Evolutionary conservation across 2,329 filamentous ascomycete species (phyloP), one percentile per base, ranked within the genome.

Genomic region (Xylariaceae sp.): DNA sequence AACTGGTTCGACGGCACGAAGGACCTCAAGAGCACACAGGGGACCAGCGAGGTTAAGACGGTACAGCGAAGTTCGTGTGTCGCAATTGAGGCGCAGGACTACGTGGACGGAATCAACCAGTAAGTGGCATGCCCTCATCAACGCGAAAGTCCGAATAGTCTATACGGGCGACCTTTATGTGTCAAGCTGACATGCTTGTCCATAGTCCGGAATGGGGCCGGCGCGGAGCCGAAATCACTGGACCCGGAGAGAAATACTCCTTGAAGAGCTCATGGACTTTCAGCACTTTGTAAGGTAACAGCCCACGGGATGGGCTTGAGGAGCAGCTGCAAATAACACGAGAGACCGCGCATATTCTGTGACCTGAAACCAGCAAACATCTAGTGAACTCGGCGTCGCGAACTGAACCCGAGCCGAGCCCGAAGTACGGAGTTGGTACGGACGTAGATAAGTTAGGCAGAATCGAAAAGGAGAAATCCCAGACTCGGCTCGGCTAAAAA

Each of bases 61-160:
- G 76, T 83, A 7, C 72, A 74, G 51, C 68, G 86, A 67, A 86
- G 85, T 64, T 86, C 84, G 18, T 91, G 87, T 65, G 68, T 90
- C 6, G 88, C 89, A 30, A 82, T 91, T 66, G 88, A 91, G 71
- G 84, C 87, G 2, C 83, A 90, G 68, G 86, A 88, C 66, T 91
- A 84, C 76, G 87, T 88, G 55, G 86, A 90, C 67, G 87, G 80
- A 2, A 88, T 91, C 70, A 91, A 90, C 68, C 79, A 87, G 74
- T 77, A 65, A 68, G 74, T 46, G 19, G 5, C 21, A 9, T 29
- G 15, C 40, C 34, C 40, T 8, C 26, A 8, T 26, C 26, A 26
- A 26, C 8, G 26, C 5, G 26, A 26, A 5, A 26, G 50, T 26
- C 42, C 13, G 19, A n/a, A 46, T 12, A 36, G 18, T 10, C 30